Conservation (phyloP, 1,284 basidiomycete species). For the Pseudozyma tsukubaensis region DNA sequence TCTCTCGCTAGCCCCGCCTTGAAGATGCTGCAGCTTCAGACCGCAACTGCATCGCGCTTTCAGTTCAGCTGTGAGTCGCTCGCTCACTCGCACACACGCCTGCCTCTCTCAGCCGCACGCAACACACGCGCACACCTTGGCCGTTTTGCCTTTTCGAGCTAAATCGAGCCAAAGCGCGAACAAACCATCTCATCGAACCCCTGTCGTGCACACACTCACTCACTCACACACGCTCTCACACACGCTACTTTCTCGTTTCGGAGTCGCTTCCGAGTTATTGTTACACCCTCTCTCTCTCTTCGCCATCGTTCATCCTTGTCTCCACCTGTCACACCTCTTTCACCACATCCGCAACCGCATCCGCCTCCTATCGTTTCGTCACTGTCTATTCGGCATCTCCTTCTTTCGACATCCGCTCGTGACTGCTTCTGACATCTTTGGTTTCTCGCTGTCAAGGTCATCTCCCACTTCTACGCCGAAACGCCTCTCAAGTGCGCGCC, state of each 20-base stretch:
- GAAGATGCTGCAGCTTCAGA: too few species aligned
- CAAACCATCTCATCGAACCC: too few species aligned
- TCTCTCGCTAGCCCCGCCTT: too few species aligned
- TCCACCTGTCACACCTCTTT: neutral
- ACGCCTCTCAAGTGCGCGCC: neutral
- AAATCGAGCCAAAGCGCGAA: too few species aligned
- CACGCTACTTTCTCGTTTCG: slow-evolving; percentile 2
- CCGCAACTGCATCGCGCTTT: too few species aligned
- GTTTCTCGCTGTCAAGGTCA: neutral
- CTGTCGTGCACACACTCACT: slow-evolving; percentile 2
- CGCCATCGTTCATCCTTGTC: neutral
- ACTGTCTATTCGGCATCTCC: neutral
- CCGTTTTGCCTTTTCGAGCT: too few species aligned
- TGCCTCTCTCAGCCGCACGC: too few species aligned
- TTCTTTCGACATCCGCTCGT: too few species aligned
- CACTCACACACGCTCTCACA: slow-evolving; percentile 12
- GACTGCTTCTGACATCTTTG: neutral
- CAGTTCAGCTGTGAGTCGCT: too few species aligned
- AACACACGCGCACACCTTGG: too few species aligned
- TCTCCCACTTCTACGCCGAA: neutral
- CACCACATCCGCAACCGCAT: neutral
- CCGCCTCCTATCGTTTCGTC: neutral
- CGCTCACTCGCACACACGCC: too few species aligned
- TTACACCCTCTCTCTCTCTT: neutral
- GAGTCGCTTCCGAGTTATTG: slow-evolving; percentile 16